Evolutionary conservation across 306 rosid genomes (phyloP).

Genomic region (Pyrus betulifolia): DNA sequence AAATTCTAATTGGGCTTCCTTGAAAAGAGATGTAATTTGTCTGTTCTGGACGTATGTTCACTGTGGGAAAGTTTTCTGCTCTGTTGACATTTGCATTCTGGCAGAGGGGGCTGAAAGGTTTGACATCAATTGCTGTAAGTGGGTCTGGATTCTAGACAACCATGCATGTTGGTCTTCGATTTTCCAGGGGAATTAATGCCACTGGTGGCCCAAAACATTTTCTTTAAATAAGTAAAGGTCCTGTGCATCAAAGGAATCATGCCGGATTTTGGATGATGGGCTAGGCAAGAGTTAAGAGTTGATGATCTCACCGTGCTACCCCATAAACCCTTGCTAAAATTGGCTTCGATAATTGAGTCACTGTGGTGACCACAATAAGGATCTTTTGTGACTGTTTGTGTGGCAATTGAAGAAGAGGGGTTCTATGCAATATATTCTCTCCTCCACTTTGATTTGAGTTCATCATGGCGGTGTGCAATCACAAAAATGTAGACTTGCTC

Average conservation of each 20-base stretch:
- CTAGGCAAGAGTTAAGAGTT: background rate
- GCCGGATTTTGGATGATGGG: background rate
- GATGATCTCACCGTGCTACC: background rate
- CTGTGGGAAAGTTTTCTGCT: background rate
- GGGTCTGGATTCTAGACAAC: background rate
- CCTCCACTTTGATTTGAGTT: background rate
- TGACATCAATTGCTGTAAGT: background rate
- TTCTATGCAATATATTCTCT: background rate
- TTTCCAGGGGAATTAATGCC: background rate
- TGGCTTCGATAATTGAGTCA: background rate
- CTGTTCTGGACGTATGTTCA: background rate
- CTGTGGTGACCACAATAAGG: background rate
- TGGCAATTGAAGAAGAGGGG: background rate
- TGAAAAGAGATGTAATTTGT: background rate
- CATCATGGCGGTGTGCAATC: background rate
- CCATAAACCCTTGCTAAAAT: background rate
- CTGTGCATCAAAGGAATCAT: background rate
- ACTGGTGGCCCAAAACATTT: background rate
- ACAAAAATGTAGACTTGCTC: background rate
- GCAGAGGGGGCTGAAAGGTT: background rate
- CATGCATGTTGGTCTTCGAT: background rate
- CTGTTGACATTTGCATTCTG: background rate
- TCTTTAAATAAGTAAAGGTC: background rate
- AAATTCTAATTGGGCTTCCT: background rate
- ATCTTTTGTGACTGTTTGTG: background rate